These are phyloP conservation scores for Hymenotorrendiella dingleyae DNA, from an alignment of 2,329 filamentous ascomycete species.

Conservation along the genomic window DNA sequence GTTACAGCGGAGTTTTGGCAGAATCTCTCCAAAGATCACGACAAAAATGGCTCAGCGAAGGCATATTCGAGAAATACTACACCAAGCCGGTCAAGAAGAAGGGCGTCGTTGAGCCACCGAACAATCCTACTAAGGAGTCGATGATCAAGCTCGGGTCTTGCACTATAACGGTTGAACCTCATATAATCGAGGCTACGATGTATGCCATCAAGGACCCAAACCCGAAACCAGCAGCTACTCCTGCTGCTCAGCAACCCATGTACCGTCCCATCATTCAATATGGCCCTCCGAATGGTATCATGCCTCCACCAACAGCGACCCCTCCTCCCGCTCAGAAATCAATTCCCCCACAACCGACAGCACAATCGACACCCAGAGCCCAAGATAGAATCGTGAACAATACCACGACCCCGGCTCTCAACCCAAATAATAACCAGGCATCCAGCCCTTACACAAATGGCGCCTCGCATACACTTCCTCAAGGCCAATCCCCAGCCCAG, in stretches of 20 bases:
- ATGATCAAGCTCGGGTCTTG: conserved; percentile 70
- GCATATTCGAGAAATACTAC: conserved; percentile 74
- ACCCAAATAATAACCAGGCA: conserved; percentile 2
- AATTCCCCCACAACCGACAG: conserved; percentile 26
- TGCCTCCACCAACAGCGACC: conserved; percentile 46
- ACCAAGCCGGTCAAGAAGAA: conserved; percentile 66
- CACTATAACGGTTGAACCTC: conserved; percentile 71
- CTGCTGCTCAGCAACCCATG: conserved; percentile 29
- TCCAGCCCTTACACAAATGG: not conserved
- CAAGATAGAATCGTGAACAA: conserved; percentile 18
- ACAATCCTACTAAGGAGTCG: conserved; percentile 63
- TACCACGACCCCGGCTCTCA: conserved; percentile 9
- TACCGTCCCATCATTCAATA: conserved; percentile 58
- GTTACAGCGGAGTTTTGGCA: conserved; percentile 61
- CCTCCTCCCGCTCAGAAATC: conserved; percentile 29
- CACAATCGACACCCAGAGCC: conserved; percentile 17
- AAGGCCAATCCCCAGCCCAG: conserved; percentile 5
- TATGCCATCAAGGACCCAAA: conserved; percentile 64
- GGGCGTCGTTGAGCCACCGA: conserved; percentile 54
- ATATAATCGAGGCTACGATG: conserved; percentile 71
- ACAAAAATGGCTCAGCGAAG: conserved; percentile 64
- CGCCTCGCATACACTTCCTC: conserved; percentile 6
- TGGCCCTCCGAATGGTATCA: conserved; percentile 55
- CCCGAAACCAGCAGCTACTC: conserved; percentile 35
- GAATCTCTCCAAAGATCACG: conserved; percentile 70